These are phyloP conservation scores for Boletus vinaceobasis DNA, from an alignment of 768 basidiomycete species.

Conservation along the genomic window DNA sequence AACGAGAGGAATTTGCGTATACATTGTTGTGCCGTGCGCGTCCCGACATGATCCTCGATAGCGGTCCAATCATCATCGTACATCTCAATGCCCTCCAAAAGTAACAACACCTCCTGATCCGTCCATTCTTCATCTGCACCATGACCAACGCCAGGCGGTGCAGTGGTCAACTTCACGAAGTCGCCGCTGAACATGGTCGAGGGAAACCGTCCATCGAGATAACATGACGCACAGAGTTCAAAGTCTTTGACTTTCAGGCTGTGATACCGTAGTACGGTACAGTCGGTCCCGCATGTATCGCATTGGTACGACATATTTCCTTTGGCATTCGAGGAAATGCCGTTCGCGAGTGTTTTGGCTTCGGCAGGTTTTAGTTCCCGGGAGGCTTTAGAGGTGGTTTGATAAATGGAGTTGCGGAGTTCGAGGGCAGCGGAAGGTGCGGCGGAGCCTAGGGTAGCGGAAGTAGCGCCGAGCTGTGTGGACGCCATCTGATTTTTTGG, in stretches of 20 bases:
- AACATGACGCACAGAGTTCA: slow-evolving; percentile 88
- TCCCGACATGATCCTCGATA: slow-evolving; percentile 91
- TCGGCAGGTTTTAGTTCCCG: slow-evolving; percentile 65
- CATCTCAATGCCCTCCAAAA: slow-evolving; percentile 98
- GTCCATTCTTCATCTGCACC: slow-evolving; percentile 72
- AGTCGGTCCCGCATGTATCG: slow-evolving; percentile 94
- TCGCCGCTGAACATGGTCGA: slow-evolving; percentile 95
- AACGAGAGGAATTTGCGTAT: slow-evolving; percentile 92
- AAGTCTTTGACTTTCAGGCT: slow-evolving; percentile 90
- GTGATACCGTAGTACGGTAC: slow-evolving; percentile 85
- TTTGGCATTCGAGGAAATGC: slow-evolving; percentile 43
- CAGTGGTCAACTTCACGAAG: slow-evolving; percentile 78
- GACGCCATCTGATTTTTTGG: slow-evolving; percentile 33
- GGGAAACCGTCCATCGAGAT: slow-evolving; percentile 95
- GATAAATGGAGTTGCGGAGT: slow-evolving; percentile 84
- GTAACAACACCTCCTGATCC: slow-evolving; percentile 82
- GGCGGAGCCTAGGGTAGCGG: slow-evolving; percentile 14
- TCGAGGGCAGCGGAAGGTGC: slow-evolving; percentile 71
- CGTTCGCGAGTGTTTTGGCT: slow-evolving; percentile 60
- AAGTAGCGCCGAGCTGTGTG: slow-evolving; percentile 5
- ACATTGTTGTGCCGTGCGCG: slow-evolving; percentile 90
- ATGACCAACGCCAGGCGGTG: slow-evolving; percentile 31
- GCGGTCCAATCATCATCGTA: slow-evolving; percentile 95
- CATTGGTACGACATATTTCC: slow-evolving; percentile 67
- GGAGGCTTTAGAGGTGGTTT: slow-evolving; percentile 82